Evolutionary conservation across 2,329 filamentous ascomycete species (phyloP), one percentile per base, ranked within the genome.

Genomic region (Thermothelomyces thermophilus): DNA sequence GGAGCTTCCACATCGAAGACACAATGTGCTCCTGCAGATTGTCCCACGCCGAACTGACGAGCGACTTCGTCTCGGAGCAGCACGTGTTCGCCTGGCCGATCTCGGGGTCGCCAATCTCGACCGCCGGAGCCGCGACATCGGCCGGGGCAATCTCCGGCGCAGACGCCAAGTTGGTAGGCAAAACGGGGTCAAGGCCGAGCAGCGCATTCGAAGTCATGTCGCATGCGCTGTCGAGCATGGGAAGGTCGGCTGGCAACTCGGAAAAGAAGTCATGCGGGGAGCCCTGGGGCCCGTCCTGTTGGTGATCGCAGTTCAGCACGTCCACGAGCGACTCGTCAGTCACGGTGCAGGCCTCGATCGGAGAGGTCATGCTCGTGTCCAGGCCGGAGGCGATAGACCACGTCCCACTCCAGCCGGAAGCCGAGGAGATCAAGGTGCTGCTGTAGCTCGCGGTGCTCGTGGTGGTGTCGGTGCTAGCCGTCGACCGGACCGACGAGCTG

Each of bases 401-500:
- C 11, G 61, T 58, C 5, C 61, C 62, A 42, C 69, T 71, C 64
- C 66, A 75, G 26, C 67, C 67, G 8, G 75, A 77, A 33, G 72
- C 62, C 9, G 75, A 73, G 6, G 75, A 77, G 45, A 77, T 67
- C 26, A 69, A 54, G 50, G 65, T 69, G 48, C 64, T 69, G 40
- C 51, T 55, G 53, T 68, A 66, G 60, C 68, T 67, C 48, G 66
- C 60, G 41, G 64, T 66, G 64, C 64, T 65, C 52, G 66, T 53
- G 59, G 65, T 66, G 43, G 56, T 63, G 37, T 62, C 54, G 9
- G 66, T 67, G 58, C 70, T 73, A 10, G 68, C 64, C 5, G 67
- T 75, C 6, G 73, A 76, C 42, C 73, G 66, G 28, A 76, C 69
- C 8, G 73, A 76, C 5, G 70, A 71, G 59, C 72, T 75, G 0